Evolutionary conservation across 768 basidiomycete species (phyloP), one percentile per base, ranked within the genome.

Genomic region (Tricholoma saponaceum): DNA sequence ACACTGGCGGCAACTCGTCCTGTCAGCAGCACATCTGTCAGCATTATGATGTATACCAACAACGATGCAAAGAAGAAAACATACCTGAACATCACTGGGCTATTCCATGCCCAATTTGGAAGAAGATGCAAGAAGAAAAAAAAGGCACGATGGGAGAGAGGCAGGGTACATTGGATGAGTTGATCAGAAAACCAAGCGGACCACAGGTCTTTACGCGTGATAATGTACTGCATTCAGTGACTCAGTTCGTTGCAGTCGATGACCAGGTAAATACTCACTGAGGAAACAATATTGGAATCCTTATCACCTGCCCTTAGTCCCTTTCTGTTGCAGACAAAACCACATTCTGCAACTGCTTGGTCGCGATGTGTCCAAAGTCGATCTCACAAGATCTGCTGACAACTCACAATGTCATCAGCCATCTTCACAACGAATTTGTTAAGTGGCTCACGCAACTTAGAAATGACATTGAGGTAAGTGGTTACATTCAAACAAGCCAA

Each of bases 391-490:
- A 60, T 26, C 16, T 46, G 22, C 59, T 47, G 9, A 57, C 20
- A 26, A 43, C 51, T 5, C 46, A 62, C 26, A 47, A 64, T 44
- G 58, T 62, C n/a, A 60, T 43, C 30, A 28, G 32, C 7, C 53
- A 62, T 39, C 54, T 64, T 37, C 60, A 64, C 51, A 61, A 64
- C 30, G 14, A 61, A 28, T 62, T 62, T 44, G n/a, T 58, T 52
- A 30, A 53, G 54, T 35, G 32, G 26, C 12, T 18, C 8, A 25
- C 58, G 22, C 28, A 35, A 5, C 61, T 60, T 58, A 54, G 46
- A 35, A 57, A 54, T 8, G 49, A 64, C 46, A 57, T 49, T 1
- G 23, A 25, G 23, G 47, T 49, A 16, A 25, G 47, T 3, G 35
- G 1, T 30, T 30, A 30, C 10, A 10, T 30, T 30, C 30, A 30